A percentile compares a stretch with the other conserved stretches of the same genome.
Conservation (phyloP, 2,329 filamentous ascomycete genomes). For the Paecilomyces sp. region DNA sequence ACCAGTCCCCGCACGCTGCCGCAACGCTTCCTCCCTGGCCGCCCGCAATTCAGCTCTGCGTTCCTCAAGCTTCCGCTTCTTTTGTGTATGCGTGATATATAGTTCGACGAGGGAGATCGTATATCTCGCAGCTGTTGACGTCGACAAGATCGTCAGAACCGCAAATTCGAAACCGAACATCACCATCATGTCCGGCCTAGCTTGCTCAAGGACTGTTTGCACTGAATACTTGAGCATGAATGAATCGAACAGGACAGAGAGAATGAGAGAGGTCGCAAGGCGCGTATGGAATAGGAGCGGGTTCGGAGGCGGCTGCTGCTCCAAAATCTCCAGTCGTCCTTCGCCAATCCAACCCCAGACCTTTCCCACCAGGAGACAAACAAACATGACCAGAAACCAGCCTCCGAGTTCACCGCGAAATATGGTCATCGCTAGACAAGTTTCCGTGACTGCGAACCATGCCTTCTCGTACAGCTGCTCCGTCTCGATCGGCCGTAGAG, state of each 20-base stretch:
- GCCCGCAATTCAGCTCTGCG: conserved; percentile 60
- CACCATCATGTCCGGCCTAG: conserved; percentile 97
- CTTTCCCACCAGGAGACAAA: conserved; percentile 83
- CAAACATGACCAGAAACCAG: conserved; percentile 96
- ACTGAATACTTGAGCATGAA: conserved; percentile 77
- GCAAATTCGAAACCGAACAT: conserved; percentile 99
- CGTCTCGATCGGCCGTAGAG: conserved; percentile 84
- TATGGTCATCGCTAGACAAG: conserved; percentile 94
- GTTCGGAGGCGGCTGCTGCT: conserved; percentile 89
- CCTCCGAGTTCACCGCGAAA: conserved; percentile 92
- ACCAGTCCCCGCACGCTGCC: conserved; percentile 28
- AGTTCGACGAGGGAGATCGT: conserved; percentile 70
- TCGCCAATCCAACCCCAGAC: conserved; percentile 99
- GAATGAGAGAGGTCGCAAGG: conserved; percentile 66
- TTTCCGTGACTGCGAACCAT: conserved; percentile 98
- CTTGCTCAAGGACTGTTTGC: conserved; percentile 74
- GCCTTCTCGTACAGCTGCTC: conserved; percentile 96
- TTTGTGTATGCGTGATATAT: conserved; percentile 67
- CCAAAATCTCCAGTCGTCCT: conserved; percentile 84
- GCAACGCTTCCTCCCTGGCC: conserved; percentile 42
- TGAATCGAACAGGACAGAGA: conserved; percentile 74
- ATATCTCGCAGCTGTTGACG: conserved; percentile 74
- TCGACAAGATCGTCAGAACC: conserved; percentile 70
- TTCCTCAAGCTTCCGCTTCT: conserved; percentile 59
- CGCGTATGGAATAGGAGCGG: conserved; percentile 81